Evolutionary conservation across 2,329 filamentous ascomycete species (phyloP), one percentile per base, ranked within the genome.

Genomic region (Ustilaginoidea virens): DNA sequence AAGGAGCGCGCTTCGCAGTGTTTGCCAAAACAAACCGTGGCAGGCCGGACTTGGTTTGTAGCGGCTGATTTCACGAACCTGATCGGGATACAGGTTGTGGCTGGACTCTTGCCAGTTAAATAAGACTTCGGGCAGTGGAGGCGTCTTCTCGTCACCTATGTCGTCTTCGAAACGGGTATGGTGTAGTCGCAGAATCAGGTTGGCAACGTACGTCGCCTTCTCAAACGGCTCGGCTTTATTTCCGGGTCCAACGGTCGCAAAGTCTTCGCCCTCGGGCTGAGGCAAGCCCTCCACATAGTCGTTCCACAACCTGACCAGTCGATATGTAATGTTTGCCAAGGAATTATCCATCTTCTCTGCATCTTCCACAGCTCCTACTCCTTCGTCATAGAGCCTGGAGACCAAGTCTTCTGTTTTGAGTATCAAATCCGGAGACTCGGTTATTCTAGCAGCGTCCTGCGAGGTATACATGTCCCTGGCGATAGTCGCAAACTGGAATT

Each of bases 1-100:
- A 16, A 92, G 60, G 14, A 86, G 61, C 10, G 74, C 63, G 31
- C 71, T 70, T 41, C 77, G 80, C n/a, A 93, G 60, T 2, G 74
- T 74, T 45, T 86, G 80, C 87, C 87, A 96, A 53, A 83, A 96
- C 20, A 79, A 61, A 16, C 65, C 60, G 43, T 90, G 80, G 24
- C 73, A 72, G 2, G 82, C 78, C 14, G 85, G 81, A 34, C 80
- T 80, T 1, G 80, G 80, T 25, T 64, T 63, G 40, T 74, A 56
- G 17, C 63, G 61, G 36, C 69, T 58, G 15, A 94, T 65, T 4
- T 73, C 61, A 21, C 71, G 60, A 15, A 80, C 58, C 42, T 86
- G 78, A 29, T 71, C 64, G 2, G 66, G 64, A 41, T 80, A 80
- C 16, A 77, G 66, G 36, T 80, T 73, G 46, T 93, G 82, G 44